A percentile compares a stretch with the other conserved stretches of the same genome.
Conservation (phyloP, 495 filamentous ascomycete species). For the Mytilinidion resinicola region DNA sequence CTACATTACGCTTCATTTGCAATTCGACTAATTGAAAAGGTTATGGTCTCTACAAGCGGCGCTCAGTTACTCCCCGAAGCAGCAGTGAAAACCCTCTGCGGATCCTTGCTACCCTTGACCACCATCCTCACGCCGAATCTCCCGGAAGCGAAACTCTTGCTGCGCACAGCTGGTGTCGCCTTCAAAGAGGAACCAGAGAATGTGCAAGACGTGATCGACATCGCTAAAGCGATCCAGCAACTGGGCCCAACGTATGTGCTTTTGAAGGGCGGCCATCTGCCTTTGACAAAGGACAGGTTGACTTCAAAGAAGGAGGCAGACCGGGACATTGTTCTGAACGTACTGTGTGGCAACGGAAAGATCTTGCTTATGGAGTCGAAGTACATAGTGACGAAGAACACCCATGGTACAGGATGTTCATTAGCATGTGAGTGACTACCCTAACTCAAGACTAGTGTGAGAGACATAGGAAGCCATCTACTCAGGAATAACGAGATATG, state of each 20-base stretch:
- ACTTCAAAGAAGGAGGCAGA: constrained; percentile 51
- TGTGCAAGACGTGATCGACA: constrained; percentile 53
- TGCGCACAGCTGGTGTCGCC: constrained; percentile 52
- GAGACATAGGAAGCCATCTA: neutral
- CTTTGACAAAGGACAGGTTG: constrained; percentile 57
- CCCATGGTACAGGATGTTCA: constrained; percentile 93
- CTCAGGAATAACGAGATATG: neutral
- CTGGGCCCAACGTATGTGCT: constrained; percentile 75
- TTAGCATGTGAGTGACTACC: constrained; percentile 61
- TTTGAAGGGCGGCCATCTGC: constrained; percentile 89
- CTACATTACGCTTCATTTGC: neutral
- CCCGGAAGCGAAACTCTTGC: constrained; percentile 73
- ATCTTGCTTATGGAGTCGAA: constrained; percentile 56
- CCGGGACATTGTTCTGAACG: constrained; percentile 61
- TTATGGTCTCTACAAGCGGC: constrained; percentile 89
- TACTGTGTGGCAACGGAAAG: constrained; percentile 58
- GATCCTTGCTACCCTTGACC: constrained; percentile 64
- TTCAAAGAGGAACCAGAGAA: constrained; percentile 47
- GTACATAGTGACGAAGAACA: constrained; percentile 68
- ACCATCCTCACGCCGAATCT: constrained; percentile 88
- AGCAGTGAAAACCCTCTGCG: constrained; percentile 59
- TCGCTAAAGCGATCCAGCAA: constrained; percentile 59
- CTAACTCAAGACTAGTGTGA: neutral
- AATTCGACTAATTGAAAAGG: constrained; percentile 42
- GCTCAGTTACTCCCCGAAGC: constrained; percentile 64